A percentile compares a stretch with the other conserved stretches of the same genome.
phyloP scores from a whole-genome alignment of 495 filamentous ascomycete species.

The Beverwykella pulmonaria region DNA sequence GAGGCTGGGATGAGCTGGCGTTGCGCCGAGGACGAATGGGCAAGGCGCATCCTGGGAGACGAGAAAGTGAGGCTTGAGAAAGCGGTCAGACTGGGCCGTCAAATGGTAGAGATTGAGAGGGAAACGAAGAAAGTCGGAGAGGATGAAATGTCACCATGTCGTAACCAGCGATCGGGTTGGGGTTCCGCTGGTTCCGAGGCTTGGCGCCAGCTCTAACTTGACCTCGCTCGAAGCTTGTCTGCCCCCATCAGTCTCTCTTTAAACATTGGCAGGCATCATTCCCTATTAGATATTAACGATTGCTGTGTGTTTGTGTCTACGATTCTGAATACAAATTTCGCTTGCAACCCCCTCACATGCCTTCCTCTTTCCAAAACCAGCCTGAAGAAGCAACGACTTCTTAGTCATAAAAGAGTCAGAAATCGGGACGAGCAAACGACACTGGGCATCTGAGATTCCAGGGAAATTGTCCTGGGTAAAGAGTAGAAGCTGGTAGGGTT shows the following conservation, averaged over 20 bases:
- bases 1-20: constrained; percentile 36
- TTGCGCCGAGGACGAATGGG: not conserved
- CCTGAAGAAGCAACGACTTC: too few species aligned
- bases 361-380: too few species aligned
- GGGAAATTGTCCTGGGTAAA: too few species aligned
- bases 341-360: too few species aligned
- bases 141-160: not conserved
- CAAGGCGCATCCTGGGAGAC: constrained; percentile 13
- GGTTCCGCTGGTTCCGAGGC: constrained; percentile 15
- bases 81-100: not conserved
- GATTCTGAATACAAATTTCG: too few species aligned
- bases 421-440: too few species aligned
- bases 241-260: not conserved
- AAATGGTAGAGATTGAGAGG: not conserved
- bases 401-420: too few species aligned
- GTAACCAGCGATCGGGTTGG: not conserved
- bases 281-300: too few species aligned
- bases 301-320: too few species aligned
- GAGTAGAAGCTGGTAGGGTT: too few species aligned
- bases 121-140: too few species aligned
- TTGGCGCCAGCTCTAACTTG: not conserved
- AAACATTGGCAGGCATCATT: not conserved
- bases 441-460: too few species aligned
- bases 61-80: not conserved
- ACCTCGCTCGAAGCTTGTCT: not conserved